A percentile compares a stretch with the other conserved stretches of the same genome.
These are phyloP conservation scores for Coemansia sp. DNA, from an alignment of 192 early-diverging fungal species.

Conservation along the genomic window DNA sequence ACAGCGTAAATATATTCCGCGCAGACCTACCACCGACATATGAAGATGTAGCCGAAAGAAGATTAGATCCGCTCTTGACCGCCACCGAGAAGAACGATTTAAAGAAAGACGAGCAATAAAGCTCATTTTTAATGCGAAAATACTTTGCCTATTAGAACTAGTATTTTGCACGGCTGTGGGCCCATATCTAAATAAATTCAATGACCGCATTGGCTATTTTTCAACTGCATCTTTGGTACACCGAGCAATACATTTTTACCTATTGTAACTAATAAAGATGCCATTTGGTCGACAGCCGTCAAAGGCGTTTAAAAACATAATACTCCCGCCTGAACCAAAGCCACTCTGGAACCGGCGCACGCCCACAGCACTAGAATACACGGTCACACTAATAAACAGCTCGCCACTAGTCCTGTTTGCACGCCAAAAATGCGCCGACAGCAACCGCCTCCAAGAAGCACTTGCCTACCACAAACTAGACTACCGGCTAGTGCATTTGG, in stretches of 20 bases:
- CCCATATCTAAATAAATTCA: too few species aligned
- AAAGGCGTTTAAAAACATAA: constrained; percentile 33
- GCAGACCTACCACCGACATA: constrained; percentile 3
- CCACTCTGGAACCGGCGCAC: constrained; percentile 25
- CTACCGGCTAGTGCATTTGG: constrained; percentile 32
- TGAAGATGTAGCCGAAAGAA: not conserved
- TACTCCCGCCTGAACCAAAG: constrained; percentile 19
- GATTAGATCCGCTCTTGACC: not conserved
- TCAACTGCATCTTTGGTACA: too few species aligned
- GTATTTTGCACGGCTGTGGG: too few species aligned
- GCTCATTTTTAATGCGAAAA: not conserved
- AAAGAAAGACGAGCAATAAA: not conserved
- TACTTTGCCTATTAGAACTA: too few species aligned
- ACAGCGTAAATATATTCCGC: not conserved
- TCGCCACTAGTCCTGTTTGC: constrained; percentile 38
- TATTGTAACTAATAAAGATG: not conserved
- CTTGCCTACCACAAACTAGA: constrained; percentile 8
- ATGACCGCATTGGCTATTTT: too few species aligned
- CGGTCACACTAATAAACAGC: constrained; percentile 38
- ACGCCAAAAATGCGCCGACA: constrained; percentile 20
- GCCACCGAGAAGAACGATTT: not conserved
- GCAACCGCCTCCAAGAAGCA: constrained; percentile 12
- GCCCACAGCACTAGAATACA: constrained; percentile 37
- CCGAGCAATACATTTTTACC: too few species aligned
- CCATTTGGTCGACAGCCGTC: constrained; percentile 29